Evolutionary conservation across 164 flowering plant genomes (phyloP).

Genomic region (Dillenia suffruticosa): DNA sequence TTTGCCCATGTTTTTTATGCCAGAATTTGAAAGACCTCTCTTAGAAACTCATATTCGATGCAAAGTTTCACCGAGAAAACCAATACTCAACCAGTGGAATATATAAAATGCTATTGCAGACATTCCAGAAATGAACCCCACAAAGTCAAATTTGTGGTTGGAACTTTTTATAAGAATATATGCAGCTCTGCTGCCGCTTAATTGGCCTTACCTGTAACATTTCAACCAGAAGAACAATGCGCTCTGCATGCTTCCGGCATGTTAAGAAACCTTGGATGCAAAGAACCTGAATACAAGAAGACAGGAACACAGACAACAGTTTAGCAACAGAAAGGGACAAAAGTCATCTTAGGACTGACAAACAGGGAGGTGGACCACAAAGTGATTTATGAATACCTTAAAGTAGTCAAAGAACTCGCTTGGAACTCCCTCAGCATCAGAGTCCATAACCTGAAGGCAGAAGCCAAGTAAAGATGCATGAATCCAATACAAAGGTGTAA

Average conservation of each 20-base stretch:
- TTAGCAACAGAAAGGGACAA: neutral
- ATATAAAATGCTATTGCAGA: too few relatives aligned
- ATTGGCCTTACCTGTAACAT: slow-evolving; percentile 82
- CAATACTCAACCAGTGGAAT: too few relatives aligned
- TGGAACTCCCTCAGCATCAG: slow-evolving; percentile 99
- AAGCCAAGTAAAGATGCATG: too few relatives aligned
- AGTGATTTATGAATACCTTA: slow-evolving; percentile 41
- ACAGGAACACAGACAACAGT: neutral
- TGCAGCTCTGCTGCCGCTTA: neutral
- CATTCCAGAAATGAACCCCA: too few relatives aligned
- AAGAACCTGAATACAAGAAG: slow-evolving; percentile 54
- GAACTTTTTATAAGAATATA: neutral
- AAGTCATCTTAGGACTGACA: neutral
- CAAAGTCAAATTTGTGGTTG: too few relatives aligned
- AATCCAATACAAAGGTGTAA: too few relatives aligned
- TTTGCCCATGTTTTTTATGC: too few relatives aligned
- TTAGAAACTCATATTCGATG: too few relatives aligned
- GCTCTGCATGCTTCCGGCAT: slow-evolving; percentile 98
- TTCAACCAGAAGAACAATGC: slow-evolving; percentile 95
- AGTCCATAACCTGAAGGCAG: slow-evolving; percentile 85
- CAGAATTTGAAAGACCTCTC: too few relatives aligned
- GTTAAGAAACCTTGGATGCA: slow-evolving; percentile 99
- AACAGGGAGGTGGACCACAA: neutral
- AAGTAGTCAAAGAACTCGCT: slow-evolving; percentile 99
- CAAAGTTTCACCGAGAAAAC: too few relatives aligned